Percentiles rank a stretch among this genome's conserved stretches.
Evolutionary conservation across 2,329 filamentous ascomycete genomes (phyloP).

Genomic region (Apiospora arundinis): DNA sequence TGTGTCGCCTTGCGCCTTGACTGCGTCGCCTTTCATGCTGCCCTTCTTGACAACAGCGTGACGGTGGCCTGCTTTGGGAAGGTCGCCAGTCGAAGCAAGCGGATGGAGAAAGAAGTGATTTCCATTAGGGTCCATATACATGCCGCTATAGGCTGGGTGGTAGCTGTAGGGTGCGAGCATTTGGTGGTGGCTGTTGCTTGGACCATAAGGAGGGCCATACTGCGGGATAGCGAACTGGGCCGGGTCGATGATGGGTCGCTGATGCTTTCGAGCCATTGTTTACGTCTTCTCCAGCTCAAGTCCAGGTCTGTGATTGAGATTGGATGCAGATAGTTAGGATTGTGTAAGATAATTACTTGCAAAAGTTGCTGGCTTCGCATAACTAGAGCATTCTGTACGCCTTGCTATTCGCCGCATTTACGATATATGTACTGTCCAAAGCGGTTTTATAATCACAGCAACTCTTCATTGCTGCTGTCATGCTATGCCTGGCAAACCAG

Average conservation of each 20-base stretch:
- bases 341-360: neutral
- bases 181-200: neutral
- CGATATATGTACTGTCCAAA: neutral
- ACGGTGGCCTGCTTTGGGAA: neutral
- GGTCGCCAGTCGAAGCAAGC: slow-evolving; percentile 20
- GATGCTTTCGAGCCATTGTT: neutral
- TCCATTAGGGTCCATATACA: neutral
- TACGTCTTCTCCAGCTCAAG: neutral
- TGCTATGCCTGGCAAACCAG: neutral
- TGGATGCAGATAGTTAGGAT: neutral
- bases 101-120: slow-evolving; percentile 30
- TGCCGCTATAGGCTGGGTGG: neutral
- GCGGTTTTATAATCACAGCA: neutral
- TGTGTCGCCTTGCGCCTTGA: neutral
- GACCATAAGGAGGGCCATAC: neutral
- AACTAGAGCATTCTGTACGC: neutral
- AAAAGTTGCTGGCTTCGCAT: neutral
- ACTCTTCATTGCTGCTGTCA: neutral
- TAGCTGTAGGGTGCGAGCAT: neutral
- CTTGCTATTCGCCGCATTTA: neutral
- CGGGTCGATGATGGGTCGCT: neutral
- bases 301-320: neutral
- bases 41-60: neutral
- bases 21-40: neutral
- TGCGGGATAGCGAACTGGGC: neutral